Evolutionary conservation across 164 flowering plant genomes (phyloP), one percentile per base, ranked within the genome.

Genomic region (Vitis cinerea): DNA sequence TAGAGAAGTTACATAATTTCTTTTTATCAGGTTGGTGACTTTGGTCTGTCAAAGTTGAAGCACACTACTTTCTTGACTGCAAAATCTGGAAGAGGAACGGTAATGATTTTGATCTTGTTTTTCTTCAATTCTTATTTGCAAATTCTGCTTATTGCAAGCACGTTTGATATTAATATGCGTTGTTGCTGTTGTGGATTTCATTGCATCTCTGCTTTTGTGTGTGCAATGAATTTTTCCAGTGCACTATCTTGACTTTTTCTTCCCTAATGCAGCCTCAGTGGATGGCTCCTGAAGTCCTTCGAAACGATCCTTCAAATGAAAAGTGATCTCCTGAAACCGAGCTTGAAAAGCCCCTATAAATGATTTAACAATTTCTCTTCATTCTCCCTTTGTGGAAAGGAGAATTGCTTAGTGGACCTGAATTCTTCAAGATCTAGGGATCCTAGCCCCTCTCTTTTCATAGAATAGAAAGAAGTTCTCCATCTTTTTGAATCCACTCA

Each of bases 271-370:
- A 92, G 98, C 96, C 97, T 57, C 92, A 90, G 71, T 92, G 97
- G 97, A 92, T 92, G 97, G 97, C 97, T 58, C 97, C 98, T 61
- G 98, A 92, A 89, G 88, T 92, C 50, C 96, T 92, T n/a, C 85
- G 96, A n/a, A 92, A 82, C 61, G 98, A 92, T 74, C 93, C 92
- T 75, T 89, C 93, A 53, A 88, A 92, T 81, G 97, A 93, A 72
- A 93, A 93, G 98, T 93, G 81, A 81, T 27, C 51, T 55, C 67
- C 17, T 11, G 37, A 15, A 72, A 61, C 66, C 19, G 3, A 62
- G 44, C 66, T 63, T 55, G 7, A 48, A 12, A 48, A 15, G 12
- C 2, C 44, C 44, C 44, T 37, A 23, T 49, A 5, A 44, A 13
- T 49, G 9, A 7, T 29, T 23, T 17, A 16, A 27, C 48, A 56